Base-by-base conservation (phyloP, 495 filamentous ascomycete species). In the Extremus antarcticus region DNA sequence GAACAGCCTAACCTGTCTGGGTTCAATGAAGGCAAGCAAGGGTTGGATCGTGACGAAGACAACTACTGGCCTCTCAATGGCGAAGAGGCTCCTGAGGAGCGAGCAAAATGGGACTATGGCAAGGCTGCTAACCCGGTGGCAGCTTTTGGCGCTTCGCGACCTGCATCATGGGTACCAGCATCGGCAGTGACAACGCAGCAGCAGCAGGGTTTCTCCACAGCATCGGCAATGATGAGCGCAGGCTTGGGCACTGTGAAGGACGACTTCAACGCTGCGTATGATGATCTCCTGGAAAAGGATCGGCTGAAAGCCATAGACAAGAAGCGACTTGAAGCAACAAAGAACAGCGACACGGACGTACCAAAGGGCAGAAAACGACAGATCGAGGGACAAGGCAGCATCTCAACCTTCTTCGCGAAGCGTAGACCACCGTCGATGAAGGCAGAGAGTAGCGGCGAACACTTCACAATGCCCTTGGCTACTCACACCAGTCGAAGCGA, bases 11-110 rank as follows among this genome's bases (percentile, higher is more conserved):
- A 71, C 20, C 52, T 69, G 24, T 63, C 60, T 10, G 71, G 73
- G 2, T 76, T 88, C 53, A 60, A 74, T 13, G 68, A 73, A 53
- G 70, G 64, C 20, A 70, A 65, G 17, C 55, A 22, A 17, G 63
- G 70, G 2, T 62, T 82, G 3, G 61, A 67, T 38, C 79, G 76
- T 25, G 58, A 73, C 7, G 71, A 80, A 48, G 86, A 89, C 61
- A 76, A 87, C 56, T 67, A 74, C 24, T 88, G 80, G 73, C 81
- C 84, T 2, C 59, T 79, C 1, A 76, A 76, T 45, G 82, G 83
- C 23, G 74, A 77, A 45, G 73, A 78, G 51, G 55, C 61, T 20
- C 65, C 70, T 20, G 57, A 66, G 15, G 71, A 76, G 52, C 58
- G 51, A 2, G 49, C 47, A 7, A 61, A 53, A 22, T 65, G 59